Conservation (phyloP, 768 basidiomycete genomes). For the Naganishia vishniacii region DNA sequence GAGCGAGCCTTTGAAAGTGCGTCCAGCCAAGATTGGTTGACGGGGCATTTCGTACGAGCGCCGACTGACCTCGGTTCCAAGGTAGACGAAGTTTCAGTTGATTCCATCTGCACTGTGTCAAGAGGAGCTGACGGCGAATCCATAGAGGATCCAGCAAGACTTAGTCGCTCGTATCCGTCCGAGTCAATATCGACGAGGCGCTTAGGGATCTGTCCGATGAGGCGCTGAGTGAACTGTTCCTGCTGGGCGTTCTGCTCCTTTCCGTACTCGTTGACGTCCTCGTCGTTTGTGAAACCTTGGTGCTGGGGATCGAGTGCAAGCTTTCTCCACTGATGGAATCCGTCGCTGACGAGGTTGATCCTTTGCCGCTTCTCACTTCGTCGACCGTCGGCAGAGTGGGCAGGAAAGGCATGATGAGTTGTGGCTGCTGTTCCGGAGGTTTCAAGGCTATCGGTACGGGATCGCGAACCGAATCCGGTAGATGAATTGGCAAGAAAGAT, state of each 20-base stretch:
- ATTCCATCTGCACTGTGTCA: neutral
- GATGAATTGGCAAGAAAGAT: constrained; percentile 1
- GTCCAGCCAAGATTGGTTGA: constrained; percentile 3
- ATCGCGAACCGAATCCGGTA: neutral
- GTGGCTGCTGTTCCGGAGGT: neutral
- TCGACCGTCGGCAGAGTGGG: constrained; percentile 15
- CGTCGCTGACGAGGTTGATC: constrained; percentile 12
- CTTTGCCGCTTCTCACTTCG: constrained; percentile 12
- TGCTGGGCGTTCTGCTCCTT: constrained; percentile 1
- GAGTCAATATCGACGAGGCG: constrained; percentile 13
- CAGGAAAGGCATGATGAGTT: constrained; percentile 19
- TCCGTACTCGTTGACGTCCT: neutral
- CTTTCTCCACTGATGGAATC: constrained; percentile 8
- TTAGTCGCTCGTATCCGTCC: constrained; percentile 19
- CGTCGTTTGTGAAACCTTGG: neutral
- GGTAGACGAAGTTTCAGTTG: neutral
- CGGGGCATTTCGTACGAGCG: neutral
- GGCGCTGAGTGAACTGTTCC: neutral
- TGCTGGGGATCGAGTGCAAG: neutral
- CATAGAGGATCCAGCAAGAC: neutral
- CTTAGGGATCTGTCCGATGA: constrained; percentile 8
- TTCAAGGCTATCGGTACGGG: neutral
- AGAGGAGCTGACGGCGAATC: neutral
- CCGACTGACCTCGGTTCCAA: neutral
- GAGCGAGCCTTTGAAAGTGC: constrained; percentile 2